Evolutionary conservation across 768 basidiomycete species (phyloP).

Genomic region (Gloeostereum incarnatum): DNA sequence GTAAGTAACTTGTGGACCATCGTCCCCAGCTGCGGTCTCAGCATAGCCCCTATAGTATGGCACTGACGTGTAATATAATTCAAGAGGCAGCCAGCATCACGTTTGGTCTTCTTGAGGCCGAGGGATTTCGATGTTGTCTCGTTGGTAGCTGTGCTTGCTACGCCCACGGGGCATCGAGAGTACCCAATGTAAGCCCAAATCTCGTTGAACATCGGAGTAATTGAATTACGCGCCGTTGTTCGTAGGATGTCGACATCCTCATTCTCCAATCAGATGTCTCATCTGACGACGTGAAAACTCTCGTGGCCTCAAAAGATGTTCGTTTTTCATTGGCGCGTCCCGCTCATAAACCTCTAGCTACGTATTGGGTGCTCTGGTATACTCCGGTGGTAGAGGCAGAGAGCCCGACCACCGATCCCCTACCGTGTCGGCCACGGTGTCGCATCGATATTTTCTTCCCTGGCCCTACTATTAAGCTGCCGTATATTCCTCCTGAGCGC

Average conservation of each 20-base stretch:
- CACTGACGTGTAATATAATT: no score
- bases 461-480: constrained; percentile 12
- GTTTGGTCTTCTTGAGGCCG: background rate
- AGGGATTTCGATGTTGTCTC: constrained; percentile 5
- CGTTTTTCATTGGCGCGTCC: background rate
- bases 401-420: no score
- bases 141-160: constrained; percentile 7
- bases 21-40: no score
- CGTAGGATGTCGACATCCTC: constrained; percentile 12
- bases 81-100: background rate
- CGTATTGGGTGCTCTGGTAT: constrained; percentile 10
- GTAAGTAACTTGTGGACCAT: no score
- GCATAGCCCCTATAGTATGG: no score
- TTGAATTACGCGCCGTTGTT: background rate
- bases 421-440: no score
- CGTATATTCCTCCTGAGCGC: constrained; percentile 7
- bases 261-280: constrained; percentile 6
- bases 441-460: constrained; percentile 12
- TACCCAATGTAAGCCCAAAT: constrained; percentile 4
- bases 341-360: background rate
- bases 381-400: no score
- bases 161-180: constrained; percentile 5
- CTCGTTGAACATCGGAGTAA: background rate
- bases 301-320: background rate
- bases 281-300: constrained; percentile 3